Evolutionary conservation across 257 asterid genomes (phyloP).

Genomic region (Rhazya stricta): DNA sequence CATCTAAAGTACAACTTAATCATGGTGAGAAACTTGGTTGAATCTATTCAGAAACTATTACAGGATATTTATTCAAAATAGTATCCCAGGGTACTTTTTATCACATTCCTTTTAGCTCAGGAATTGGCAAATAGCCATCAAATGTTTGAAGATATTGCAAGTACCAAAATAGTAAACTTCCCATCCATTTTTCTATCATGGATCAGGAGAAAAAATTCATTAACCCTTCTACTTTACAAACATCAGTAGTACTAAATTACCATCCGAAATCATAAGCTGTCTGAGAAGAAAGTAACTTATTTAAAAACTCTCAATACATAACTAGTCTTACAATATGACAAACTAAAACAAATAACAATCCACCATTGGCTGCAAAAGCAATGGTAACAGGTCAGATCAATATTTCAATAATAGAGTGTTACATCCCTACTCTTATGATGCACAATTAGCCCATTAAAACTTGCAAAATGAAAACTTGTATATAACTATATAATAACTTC

Average conservation of each 20-base stretch:
- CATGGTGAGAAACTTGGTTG: neutral
- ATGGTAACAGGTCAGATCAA: neutral
- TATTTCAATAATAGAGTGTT: neutral
- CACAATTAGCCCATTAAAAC: neutral
- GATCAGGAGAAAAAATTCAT: neutral
- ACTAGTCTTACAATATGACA: neutral
- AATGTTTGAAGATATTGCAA: neutral
- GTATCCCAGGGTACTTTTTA: neutral
- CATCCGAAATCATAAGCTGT: neutral
- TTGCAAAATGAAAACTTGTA: neutral
- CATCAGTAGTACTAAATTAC: neutral
- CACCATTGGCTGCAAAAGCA: neutral
- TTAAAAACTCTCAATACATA: neutral
- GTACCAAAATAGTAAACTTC: neutral
- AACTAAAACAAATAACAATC: neutral
- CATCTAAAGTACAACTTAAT: neutral
- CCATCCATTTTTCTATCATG: neutral
- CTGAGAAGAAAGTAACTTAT: neutral
- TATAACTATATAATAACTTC: neutral
- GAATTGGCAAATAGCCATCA: neutral
- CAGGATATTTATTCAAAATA: neutral
- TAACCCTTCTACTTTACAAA: neutral
- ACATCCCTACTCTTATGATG: neutral
- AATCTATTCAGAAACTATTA: neutral
- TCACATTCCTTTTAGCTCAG: neutral